Evolutionary conservation across 768 basidiomycete genomes (phyloP), one percentile per base, ranked within the genome.

Genomic region (Floccularia luteovirens): DNA sequence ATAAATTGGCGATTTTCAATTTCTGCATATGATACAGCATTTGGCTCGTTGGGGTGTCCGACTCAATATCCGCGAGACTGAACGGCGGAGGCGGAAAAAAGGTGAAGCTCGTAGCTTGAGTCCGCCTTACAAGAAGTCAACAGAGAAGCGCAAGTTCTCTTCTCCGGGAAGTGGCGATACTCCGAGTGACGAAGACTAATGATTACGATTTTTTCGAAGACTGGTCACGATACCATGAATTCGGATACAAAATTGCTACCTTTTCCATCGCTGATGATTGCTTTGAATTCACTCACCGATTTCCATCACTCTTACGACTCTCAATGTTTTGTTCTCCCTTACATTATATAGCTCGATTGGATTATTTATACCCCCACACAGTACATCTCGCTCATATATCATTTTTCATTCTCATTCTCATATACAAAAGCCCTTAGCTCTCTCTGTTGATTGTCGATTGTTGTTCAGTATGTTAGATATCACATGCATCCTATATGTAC

Each of bases 11-110:
- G 35, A 12, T 4, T 31, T 21, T 24, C 34, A 12, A 38, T 27
- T 43, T 16, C 38, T 32, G 22, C 44, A 25, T 17, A 36, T 74
- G 70, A 24, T 20, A 22, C 25, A 59, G 54, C 51, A 46, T 28
- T 48, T 59, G 7, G 51, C 55, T 11, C 46, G 56, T 19, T 57
- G 51, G 51, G 57, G 57, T 2, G 48, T 59, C 8, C 48, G 54
- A 14, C 21, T 59, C 2, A 59, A 57, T 35, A 53, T 55, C 31
- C 50, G 55, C 17, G 57, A 57, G 30, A 48, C 53, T 0, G 55
- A 57, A 36, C 46, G 57, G 5, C 47, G 47, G 30, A 32, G 57
- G 21, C 42, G 55, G 25, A 55, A 46, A 43, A 47, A 47, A 30
- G 28, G 11, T 22, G 43, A 31, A 28, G 19, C 16, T 13, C 13